Percentiles rank a stretch among this genome's conserved stretches.
Conservation (phyloP, 2,329 filamentous ascomycete genomes). For the Davidsoniella neocaledoniae region DNA sequence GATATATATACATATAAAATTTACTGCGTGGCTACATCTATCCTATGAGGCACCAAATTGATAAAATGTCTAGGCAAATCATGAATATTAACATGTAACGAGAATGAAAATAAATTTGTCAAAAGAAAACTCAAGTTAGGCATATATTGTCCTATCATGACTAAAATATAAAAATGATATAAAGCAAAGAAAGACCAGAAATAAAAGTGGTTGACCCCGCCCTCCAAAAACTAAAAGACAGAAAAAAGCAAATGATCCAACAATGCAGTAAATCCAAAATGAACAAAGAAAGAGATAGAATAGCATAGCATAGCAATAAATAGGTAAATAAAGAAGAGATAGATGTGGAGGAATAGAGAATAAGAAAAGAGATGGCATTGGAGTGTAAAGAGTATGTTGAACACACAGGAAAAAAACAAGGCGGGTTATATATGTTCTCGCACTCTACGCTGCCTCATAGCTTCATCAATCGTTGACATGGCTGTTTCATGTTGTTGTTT, state of each 20-base stretch:
- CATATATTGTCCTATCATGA: no score
- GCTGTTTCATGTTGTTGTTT: constrained; percentile 6
- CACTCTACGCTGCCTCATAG: background rate
- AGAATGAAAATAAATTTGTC: background rate
- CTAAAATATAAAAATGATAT: no score
- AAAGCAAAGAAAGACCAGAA: no score
- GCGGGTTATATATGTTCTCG: background rate
- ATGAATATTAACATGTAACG: background rate
- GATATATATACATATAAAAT: no score
- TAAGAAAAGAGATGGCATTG: background rate
- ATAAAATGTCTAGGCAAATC: no score
- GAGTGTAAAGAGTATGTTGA: background rate
- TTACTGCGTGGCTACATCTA: no score
- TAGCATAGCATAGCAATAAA: background rate
- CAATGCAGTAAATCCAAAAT: background rate
- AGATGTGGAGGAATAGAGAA: no score
- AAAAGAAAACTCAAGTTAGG: background rate
- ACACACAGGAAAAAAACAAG: background rate
- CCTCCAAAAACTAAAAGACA: background rate
- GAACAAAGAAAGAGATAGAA: background rate
- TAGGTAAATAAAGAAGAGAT: background rate
- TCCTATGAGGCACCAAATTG: no score
- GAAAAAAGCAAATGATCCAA: constrained; percentile 1
- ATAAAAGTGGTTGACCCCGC: no score
- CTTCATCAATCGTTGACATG: constrained; percentile 5